Percentiles rank a stretch among this genome's conserved stretches.
Evolutionary conservation across 2,329 filamentous ascomycete genomes (phyloP).

Genomic region (Calonectria multiphialidica): DNA sequence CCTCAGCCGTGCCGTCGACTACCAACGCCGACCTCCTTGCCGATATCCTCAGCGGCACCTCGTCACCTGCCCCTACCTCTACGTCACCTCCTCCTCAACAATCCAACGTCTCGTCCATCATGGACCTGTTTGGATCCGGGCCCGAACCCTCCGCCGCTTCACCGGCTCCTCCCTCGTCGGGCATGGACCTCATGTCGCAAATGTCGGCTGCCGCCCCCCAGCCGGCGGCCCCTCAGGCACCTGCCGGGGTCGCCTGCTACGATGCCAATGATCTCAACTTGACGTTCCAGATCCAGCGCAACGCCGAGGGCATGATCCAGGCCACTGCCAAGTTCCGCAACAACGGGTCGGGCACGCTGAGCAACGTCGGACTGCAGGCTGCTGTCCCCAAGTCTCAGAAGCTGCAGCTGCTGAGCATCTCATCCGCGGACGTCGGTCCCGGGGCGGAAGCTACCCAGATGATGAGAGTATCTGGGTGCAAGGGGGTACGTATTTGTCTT

Average conservation of each 20-base stretch:
- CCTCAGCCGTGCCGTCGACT: slow-evolving; percentile 63
- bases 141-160: slow-evolving; percentile 52
- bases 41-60: slow-evolving; percentile 88
- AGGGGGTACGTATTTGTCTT: slow-evolving; percentile 79
- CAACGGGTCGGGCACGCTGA: slow-evolving; percentile 72
- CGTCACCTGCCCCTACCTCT: slow-evolving; percentile 54
- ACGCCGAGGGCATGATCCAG: slow-evolving; percentile 82
- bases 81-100: slow-evolving; percentile 63
- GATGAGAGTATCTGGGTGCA: slow-evolving; percentile 88
- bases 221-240: slow-evolving; percentile 52
- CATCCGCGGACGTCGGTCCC: slow-evolving; percentile 79
- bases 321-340: slow-evolving; percentile 89
- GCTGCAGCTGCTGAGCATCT: slow-evolving; percentile 91
- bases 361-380: slow-evolving; percentile 87
- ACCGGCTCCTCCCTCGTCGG: slow-evolving; percentile 54
- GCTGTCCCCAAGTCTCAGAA: slow-evolving; percentile 98
- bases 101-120: slow-evolving; percentile 78
- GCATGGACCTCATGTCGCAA: slow-evolving; percentile 62
- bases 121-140: slow-evolving; percentile 83
- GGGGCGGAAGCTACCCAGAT: slow-evolving; percentile 89
- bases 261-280: slow-evolving; percentile 87
- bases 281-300: slow-evolving; percentile 86
- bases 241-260: slow-evolving; percentile 79
- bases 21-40: slow-evolving; percentile 90
- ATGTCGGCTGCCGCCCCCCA: slow-evolving; percentile 62